Conservation (phyloP, 1,284 basidiomycete species). For the Veloboletus limbatus region DNA sequence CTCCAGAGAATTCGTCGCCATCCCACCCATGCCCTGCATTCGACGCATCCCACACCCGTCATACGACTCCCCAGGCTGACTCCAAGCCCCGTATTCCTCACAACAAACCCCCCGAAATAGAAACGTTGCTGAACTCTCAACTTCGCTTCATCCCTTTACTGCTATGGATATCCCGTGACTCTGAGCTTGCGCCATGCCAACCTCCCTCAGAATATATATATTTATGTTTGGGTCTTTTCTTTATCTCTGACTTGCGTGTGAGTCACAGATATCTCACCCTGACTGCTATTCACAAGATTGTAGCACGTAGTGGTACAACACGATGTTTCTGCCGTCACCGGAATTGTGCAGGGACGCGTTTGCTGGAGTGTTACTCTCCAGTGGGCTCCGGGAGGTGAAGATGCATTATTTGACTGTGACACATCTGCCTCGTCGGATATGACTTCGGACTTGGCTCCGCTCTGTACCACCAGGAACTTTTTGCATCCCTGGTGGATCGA, state of each 20-base stretch:
- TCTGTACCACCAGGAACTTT: background rate
- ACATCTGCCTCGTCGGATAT: background rate
- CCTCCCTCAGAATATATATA: constrained; percentile 27
- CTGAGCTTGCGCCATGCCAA: constrained; percentile 13
- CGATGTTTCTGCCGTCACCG: background rate
- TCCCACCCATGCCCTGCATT: background rate
- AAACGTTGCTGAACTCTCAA: constrained; percentile 20
- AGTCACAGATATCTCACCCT: constrained; percentile 9
- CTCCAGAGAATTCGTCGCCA: background rate
- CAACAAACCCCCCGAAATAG: constrained; percentile 26
- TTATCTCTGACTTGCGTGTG: constrained; percentile 28
- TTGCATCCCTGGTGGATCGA: constrained; percentile 29
- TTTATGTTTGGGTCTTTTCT: constrained; percentile 32
- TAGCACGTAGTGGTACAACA: constrained; percentile 11
- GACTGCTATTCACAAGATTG: constrained; percentile 6
- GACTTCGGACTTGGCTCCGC: background rate
- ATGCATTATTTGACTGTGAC: constrained; percentile 12
- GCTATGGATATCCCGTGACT: constrained; percentile 26
- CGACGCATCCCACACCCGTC: background rate
- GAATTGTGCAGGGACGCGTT: constrained; percentile 20
- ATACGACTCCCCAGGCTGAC: background rate
- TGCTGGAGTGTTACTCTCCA: constrained; percentile 29
- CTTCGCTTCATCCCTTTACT: constrained; percentile 22
- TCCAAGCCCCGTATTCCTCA: constrained; percentile 13
- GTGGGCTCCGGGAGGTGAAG: constrained; percentile 34